phyloP scores from a whole-genome alignment of 306 rosid species.

The Erythrophleum fordii region DNA sequence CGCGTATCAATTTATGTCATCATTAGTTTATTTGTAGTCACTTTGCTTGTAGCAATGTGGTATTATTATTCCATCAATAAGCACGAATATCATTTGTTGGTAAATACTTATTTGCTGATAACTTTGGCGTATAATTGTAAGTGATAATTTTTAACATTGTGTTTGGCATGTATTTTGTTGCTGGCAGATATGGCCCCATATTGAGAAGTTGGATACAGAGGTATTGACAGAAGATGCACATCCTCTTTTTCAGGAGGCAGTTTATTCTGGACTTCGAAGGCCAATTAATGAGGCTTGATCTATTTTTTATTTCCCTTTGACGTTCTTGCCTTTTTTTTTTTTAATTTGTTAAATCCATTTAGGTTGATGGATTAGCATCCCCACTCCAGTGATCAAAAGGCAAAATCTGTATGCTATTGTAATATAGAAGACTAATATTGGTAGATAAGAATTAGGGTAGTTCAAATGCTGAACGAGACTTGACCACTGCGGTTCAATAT shows the following conservation, averaged over 20 bases:
- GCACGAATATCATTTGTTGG: neutral
- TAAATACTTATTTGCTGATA: neutral
- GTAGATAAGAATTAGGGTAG: slow-evolving; percentile 23
- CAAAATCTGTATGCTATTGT: slow-evolving; percentile 37
- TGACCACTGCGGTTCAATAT: slow-evolving; percentile 10
- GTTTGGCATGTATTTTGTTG: slow-evolving; percentile 33
- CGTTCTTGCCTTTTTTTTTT: neutral
- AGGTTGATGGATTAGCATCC: slow-evolving; percentile 29
- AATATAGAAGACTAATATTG: slow-evolving; percentile 36
- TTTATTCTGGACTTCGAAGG: slow-evolving; percentile 76
- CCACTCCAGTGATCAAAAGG: slow-evolving; percentile 20
- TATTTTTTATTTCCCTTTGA: neutral
- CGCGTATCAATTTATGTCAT: neutral
- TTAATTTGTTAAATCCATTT: slow-evolving; percentile 24
- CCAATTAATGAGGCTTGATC: slow-evolving; percentile 50
- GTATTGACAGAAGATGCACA: slow-evolving; percentile 70
- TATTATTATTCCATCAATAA: neutral
- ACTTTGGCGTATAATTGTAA: neutral
- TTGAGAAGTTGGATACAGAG: slow-evolving; percentile 83
- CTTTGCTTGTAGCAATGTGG: neutral
- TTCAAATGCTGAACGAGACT: slow-evolving; percentile 33
- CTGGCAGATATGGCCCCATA: slow-evolving; percentile 87
- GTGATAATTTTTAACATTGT: neutral
- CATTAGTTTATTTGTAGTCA: neutral
- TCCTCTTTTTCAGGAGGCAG: slow-evolving; percentile 67